phyloP scores from a whole-genome alignment of 2,329 filamentous ascomycete species.

The Ceratocystiopsis brevicomis region DNA sequence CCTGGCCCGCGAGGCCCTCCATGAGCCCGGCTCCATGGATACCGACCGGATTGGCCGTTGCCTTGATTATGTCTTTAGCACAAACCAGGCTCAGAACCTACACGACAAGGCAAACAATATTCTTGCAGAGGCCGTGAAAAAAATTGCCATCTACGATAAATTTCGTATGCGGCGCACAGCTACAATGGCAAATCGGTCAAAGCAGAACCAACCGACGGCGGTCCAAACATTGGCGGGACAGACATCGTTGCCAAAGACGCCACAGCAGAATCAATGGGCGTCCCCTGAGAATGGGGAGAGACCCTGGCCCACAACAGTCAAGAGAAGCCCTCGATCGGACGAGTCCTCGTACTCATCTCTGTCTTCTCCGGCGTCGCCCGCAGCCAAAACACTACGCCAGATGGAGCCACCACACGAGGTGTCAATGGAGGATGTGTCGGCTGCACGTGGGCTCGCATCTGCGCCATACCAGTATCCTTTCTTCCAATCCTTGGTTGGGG shows the following conservation, averaged over 20 bases:
- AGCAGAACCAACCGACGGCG: no score
- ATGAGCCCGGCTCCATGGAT: conserved; percentile 34
- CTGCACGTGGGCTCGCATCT: no score
- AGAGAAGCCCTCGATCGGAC: neutral
- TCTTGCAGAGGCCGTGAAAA: conserved; percentile 41
- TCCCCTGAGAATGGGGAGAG: neutral
- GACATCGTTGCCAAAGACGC: conserved; percentile 13
- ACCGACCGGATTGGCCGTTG: conserved; percentile 51
- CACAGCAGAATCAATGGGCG: neutral
- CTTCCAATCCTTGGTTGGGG: no score
- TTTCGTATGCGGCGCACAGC: conserved; percentile 40
- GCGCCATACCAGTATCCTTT: no score
- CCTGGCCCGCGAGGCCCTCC: conserved; percentile 47
- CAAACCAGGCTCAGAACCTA: conserved; percentile 21
- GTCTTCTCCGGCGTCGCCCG: no score
- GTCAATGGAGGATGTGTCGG: no score
- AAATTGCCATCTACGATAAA: conserved; percentile 38
- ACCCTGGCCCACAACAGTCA: neutral
- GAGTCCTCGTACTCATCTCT: no score
- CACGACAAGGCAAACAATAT: conserved; percentile 41
- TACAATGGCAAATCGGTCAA: conserved; percentile 18
- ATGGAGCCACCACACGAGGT: no score
- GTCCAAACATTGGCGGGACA: conserved; percentile 11
- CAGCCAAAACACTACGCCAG: no score
- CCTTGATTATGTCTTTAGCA: conserved; percentile 54